Conservation (phyloP, 257 asterid species). For the Penstemon davidsonii region DNA sequence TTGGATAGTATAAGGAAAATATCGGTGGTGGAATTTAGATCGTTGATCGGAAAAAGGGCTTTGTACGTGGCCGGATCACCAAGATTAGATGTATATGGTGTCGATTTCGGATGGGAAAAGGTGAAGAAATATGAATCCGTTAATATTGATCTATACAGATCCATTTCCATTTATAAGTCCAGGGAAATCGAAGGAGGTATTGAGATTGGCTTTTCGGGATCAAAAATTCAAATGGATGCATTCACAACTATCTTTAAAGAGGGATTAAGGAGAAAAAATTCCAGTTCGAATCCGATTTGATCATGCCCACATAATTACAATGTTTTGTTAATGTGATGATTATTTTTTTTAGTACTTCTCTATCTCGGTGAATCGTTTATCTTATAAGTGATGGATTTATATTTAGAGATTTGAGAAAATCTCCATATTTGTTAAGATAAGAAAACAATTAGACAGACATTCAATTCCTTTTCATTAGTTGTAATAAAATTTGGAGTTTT, state of each 20-base stretch:
- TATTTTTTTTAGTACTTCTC: no score
- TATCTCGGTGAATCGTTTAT: no score
- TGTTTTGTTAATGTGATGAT: no score
- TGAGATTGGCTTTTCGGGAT: conserved; percentile 29
- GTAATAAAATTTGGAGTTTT: no score
- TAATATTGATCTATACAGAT: conserved; percentile 17
- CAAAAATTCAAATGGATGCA: conserved; percentile 26
- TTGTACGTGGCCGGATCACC: conserved; percentile 5
- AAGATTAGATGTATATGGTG: conserved; percentile 22
- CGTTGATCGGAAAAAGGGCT: neutral
- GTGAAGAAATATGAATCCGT: conserved; percentile 26
- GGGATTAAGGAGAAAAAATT: neutral
- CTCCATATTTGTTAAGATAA: no score
- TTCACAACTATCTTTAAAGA: conserved; percentile 14
- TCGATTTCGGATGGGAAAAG: conserved; percentile 39
- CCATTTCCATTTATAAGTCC: neutral
- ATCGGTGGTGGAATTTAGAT: neutral
- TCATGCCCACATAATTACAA: no score
- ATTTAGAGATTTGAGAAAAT: no score
- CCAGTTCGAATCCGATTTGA: no score
- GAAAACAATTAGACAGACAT: no score
- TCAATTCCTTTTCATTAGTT: no score
- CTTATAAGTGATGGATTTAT: no score
- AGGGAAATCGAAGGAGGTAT: conserved; percentile 25
- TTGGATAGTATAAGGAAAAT: neutral